Evolutionary conservation across 1,284 basidiomycete species (phyloP), one percentile per base, ranked within the genome.

Genomic region (Ganoderma resinaceum): DNA sequence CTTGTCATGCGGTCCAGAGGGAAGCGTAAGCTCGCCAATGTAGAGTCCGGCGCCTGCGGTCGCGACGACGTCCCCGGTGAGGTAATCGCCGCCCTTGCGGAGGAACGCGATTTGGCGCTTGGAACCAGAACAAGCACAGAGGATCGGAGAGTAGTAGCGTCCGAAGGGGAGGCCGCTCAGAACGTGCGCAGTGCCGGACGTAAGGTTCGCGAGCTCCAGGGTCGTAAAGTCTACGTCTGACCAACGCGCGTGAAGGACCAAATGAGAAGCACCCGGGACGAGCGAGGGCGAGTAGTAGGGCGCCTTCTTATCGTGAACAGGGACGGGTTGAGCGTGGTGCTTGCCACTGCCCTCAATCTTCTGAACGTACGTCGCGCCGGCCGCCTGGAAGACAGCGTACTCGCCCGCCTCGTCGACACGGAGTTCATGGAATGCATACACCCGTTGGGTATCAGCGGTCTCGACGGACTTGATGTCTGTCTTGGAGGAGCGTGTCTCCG

Each of bases 251-350:
- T 92, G 91, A 16, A 93, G 74, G 26, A 91, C 79, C 14, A 90
- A 76, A 61, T 88, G 76, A 8, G 79, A 79, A 1, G 70, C 64
- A 16, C 80, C 77, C 43, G 83, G 84, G 37, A 92, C 85, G 74
- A 92, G 91, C 2, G 86, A 83, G 0, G 91, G 91, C 0, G 91
- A 90, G 72, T 90, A 91, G 73, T 93, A 92, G 0, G 90, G 82
- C 3, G 84, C 80, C 7, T 78, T 77, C 6, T 81, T 69, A 60
- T 87, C 74, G 1, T 85, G 77, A 14, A 85, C 81, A 7, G 91
- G 90, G 3, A 91, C 83, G 18, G 76, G 77, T 52, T 76, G 70
- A 14, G 82, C 74, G 18, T 64, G 70, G 37, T 64, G 42, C 20
- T 73, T 70, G 40, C 74, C 70, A 57, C 70, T 71, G 72, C 76